Evolutionary conservation across 192 early-diverging fungal species (phyloP).

Genomic region (Coemansia sp.): DNA sequence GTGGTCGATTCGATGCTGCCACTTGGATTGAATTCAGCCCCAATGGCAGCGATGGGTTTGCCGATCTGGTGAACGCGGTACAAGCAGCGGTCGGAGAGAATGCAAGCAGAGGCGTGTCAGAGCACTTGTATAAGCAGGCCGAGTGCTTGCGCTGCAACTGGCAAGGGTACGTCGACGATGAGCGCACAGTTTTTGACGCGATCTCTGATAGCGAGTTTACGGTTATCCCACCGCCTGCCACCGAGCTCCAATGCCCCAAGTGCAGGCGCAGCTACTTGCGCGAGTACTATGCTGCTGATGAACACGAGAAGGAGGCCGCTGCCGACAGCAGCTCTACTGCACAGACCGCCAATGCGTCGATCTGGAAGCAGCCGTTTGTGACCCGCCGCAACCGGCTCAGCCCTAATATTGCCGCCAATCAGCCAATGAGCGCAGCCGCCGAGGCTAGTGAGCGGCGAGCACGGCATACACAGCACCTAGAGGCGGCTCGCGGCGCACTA

Average conservation of each 20-base stretch:
- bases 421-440: not conserved
- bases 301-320: not conserved
- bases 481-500: slow-evolving; percentile 9
- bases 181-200: slow-evolving; percentile 23
- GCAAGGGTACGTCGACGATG: slow-evolving; percentile 43
- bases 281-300: slow-evolving; percentile 51
- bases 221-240: slow-evolving; percentile 4
- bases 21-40: slow-evolving; percentile 29
- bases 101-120: slow-evolving; percentile 9
- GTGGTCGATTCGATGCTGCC: slow-evolving; percentile 32
- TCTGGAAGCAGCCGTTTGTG: slow-evolving; percentile 17
- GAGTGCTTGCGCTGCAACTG: slow-evolving; percentile 54
- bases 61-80: not conserved
- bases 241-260: slow-evolving; percentile 31
- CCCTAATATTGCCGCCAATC: not conserved
- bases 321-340: not conserved
- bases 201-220: slow-evolving; percentile 10
- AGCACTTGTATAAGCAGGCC: slow-evolving; percentile 48
- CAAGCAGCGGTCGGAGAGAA: slow-evolving; percentile 16
- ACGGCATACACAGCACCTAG: slow-evolving; percentile 10
- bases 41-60: not conserved
- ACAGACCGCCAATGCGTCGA: not conserved
- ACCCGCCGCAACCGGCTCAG: slow-evolving; percentile 17
- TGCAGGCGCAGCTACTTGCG: slow-evolving; percentile 50
- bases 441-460: not conserved